phyloP scores from a whole-genome alignment of 345 rosid genomes.

The Acer saccharum region DNA sequence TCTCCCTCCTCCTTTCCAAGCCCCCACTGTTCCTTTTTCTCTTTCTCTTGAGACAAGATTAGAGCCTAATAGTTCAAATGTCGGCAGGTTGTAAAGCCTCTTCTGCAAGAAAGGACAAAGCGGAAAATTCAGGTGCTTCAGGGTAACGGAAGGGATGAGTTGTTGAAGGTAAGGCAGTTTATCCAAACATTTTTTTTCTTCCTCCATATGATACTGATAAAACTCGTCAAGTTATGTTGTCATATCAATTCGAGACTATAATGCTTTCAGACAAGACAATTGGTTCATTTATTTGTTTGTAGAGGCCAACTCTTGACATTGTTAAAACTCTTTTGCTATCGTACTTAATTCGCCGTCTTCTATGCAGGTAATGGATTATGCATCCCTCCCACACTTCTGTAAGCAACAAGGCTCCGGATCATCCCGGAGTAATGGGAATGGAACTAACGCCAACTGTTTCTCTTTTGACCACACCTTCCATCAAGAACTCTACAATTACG shows the following conservation, averaged over 20 bases:
- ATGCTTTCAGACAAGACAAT: neutral
- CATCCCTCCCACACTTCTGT: constrained; percentile 95
- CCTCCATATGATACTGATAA: neutral
- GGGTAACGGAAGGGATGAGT: constrained; percentile 82
- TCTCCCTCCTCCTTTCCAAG: neutral
- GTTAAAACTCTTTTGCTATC: neutral
- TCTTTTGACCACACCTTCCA: constrained; percentile 84
- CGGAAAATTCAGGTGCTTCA: constrained; percentile 86
- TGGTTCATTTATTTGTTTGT: neutral
- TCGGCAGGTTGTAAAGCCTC: constrained; percentile 79
- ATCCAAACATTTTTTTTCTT: neutral
- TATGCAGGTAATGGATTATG: constrained; percentile 83
- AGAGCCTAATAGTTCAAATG: constrained; percentile 11
- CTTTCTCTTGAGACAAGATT: neutral
- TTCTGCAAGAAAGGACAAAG: constrained; percentile 91
- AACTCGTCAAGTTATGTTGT: neutral
- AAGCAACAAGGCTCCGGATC: constrained; percentile 78
- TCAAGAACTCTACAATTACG: constrained; percentile 73
- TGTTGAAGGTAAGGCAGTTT: constrained; percentile 64
- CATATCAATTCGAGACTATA: neutral
- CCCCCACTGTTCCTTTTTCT: neutral
- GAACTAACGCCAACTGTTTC: constrained; percentile 68
- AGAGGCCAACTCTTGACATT: neutral
- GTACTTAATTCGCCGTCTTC: constrained; percentile 9
- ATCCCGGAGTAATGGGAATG: constrained; percentile 45